These are phyloP conservation scores for Agrocybe pediades DNA, from an alignment of 768 basidiomycete genomes.

Conservation along the genomic window DNA sequence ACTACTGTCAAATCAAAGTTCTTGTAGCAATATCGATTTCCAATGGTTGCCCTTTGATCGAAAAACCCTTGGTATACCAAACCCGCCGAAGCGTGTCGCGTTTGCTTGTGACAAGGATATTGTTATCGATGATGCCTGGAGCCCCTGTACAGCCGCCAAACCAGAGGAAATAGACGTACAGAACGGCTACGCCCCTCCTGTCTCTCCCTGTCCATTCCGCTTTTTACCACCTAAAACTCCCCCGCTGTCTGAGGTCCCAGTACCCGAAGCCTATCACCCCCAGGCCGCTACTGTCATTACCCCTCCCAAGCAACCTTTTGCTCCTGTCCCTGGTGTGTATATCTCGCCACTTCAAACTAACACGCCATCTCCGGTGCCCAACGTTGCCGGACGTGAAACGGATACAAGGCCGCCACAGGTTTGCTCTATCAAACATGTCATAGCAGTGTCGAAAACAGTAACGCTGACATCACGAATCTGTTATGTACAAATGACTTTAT, in stretches of 20 bases:
- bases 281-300: background rate
- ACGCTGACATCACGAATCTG: too few relatives aligned
- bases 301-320: constrained; percentile 23
- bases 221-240: constrained; percentile 18
- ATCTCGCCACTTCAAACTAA: constrained; percentile 31
- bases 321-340: constrained; percentile 38
- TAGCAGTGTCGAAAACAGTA: too few relatives aligned
- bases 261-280: background rate
- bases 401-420: background rate
- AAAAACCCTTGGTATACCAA: constrained; percentile 20
- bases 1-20: constrained; percentile 33
- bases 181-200: background rate
- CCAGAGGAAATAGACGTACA: background rate
- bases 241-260: background rate
- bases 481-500: too few relatives aligned
- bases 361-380: background rate
- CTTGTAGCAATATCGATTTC: constrained; percentile 49
- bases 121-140: background rate
- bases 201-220: constrained; percentile 26
- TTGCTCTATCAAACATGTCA: background rate
- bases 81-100: constrained; percentile 12
- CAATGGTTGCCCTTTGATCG: constrained; percentile 56
- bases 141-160: background rate
- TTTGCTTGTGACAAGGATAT: constrained; percentile 8
- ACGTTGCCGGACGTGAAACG: background rate